Conservation (phyloP, 257 asterid genomes). For the Salvia hispanica region DNA sequence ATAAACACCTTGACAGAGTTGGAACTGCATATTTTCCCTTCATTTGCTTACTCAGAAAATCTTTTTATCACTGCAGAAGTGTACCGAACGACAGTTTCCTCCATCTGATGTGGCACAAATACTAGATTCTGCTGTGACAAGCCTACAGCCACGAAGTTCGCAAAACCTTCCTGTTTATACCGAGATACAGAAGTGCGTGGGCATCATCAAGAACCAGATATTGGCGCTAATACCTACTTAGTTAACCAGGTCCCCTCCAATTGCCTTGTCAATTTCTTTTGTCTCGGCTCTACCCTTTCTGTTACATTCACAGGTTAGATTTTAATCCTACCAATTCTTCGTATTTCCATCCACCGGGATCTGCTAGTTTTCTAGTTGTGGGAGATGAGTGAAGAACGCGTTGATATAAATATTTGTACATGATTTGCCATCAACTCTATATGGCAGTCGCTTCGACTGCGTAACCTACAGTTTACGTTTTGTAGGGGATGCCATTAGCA, state of each 20-base stretch:
- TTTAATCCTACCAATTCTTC: slow-evolving; percentile 13
- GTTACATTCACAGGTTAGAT: slow-evolving; percentile 24
- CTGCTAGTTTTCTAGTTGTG: slow-evolving; percentile 23
- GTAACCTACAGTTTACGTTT: slow-evolving; percentile 29
- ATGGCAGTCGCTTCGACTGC: slow-evolving; percentile 31
- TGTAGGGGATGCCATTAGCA: slow-evolving; percentile 13
- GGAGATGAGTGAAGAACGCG: slow-evolving; percentile 34
- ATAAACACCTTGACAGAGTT: neutral
- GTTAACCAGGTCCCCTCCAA: slow-evolving; percentile 15
- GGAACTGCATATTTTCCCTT: neutral
- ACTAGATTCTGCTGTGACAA: slow-evolving; percentile 82
- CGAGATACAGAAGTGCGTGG: slow-evolving; percentile 92
- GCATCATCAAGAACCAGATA: slow-evolving; percentile 93
- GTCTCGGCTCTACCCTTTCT: slow-evolving; percentile 9
- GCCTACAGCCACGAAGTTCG: slow-evolving; percentile 76
- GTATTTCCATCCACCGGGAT: slow-evolving; percentile 17
- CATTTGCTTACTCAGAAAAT: slow-evolving; percentile 1
- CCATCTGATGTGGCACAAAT: slow-evolving; percentile 89
- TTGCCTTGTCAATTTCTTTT: slow-evolving; percentile 31
- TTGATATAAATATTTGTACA: slow-evolving; percentile 26
- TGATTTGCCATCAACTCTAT: slow-evolving; percentile 20
- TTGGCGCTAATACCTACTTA: slow-evolving; percentile 87
- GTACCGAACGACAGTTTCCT: slow-evolving; percentile 92
- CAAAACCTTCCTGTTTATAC: slow-evolving; percentile 76
- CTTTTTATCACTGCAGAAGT: slow-evolving; percentile 59